Base-by-base conservation (phyloP, 2,329 filamentous ascomycete genomes). In the Pseudophaeomoniella oleicola region DNA sequence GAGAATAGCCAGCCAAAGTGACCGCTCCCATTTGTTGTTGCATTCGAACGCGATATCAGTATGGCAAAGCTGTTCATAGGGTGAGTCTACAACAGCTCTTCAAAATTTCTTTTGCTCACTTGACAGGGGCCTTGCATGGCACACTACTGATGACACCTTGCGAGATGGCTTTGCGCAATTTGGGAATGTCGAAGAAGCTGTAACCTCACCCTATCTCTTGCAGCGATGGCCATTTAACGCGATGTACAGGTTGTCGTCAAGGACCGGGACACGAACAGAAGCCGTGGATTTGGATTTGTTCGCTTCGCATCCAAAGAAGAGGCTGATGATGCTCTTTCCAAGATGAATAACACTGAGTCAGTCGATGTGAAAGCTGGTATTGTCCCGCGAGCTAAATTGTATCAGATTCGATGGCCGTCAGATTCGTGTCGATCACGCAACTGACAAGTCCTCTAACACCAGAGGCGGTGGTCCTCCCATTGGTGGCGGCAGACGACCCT, bases 221-320 rank as follows among this genome's bases (percentile, higher is more conserved):
- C 11, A 17, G 15, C 10, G 11, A 27, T 6, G 17, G 22, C 17
- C n/a, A n/a, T n/a, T n/a, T n/a, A n/a, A n/a, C n/a, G n/a, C n/a
- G n/a, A n/a, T n/a, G n/a, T 39, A 34, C 53, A 96, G 88, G 83
- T 94, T 44, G 88, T 98, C 48, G 87, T 96, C 52, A 96, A 94
- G 67, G 88, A 98, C 61, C 84, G 87, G 53, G 88, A 96, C 57
- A 94, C 88, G 53, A 83, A 85, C 51, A 85, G 88, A 59, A 94
- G 87, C 70, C 84, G 90, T 59, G 90, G 90, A 42, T 98, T 96
- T 59, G 90, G 90, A 34, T 96, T 96, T 59, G 88, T 98, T 45
- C 82, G 87, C 50, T 98, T 88, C 63, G 64, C 74, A 36, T 56
- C 41, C 35, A 57, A 59, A 4, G 45, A 39, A 12, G 62, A 65